Percentiles rank a stretch among this genome's conserved stretches.
These are phyloP conservation scores for Medicago ruthenica DNA, from an alignment of 306 rosid genomes.

Conservation along the genomic window DNA sequence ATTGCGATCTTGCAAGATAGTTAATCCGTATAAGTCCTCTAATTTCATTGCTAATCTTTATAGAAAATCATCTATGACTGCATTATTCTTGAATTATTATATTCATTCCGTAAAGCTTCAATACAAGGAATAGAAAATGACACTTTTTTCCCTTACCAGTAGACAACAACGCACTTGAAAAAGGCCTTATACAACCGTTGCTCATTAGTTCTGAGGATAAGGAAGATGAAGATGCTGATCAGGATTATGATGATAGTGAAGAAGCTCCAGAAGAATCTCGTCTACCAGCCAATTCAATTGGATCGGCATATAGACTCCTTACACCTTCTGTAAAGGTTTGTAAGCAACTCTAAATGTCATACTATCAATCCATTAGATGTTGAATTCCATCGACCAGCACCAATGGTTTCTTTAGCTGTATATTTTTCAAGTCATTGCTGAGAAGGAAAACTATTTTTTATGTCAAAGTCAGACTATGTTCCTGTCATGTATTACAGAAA, in stretches of 20 bases:
- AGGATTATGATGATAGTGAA: slow-evolving; percentile 81
- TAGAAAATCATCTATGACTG: slow-evolving; percentile 7
- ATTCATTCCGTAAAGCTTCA: slow-evolving; percentile 27
- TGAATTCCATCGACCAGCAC: not conserved
- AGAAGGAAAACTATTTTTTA: slow-evolving; percentile 9
- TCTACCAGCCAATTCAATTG: slow-evolving; percentile 73
- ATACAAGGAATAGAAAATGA: slow-evolving; percentile 48
- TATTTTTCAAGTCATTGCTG: not conserved
- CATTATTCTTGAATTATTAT: not conserved
- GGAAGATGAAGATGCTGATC: slow-evolving; percentile 74
- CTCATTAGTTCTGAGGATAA: slow-evolving; percentile 62
- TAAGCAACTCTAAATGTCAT: not conserved
- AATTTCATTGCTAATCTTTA: slow-evolving; percentile 28
- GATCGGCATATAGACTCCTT: slow-evolving; percentile 85
- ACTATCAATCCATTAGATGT: not conserved
- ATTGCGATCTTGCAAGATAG: slow-evolving; percentile 24
- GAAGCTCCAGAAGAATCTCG: slow-evolving; percentile 83
- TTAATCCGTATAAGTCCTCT: slow-evolving; percentile 2
- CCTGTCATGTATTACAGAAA: not conserved
- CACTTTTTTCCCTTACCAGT: slow-evolving; percentile 35
- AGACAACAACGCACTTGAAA: slow-evolving; percentile 64
- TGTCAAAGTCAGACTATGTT: not conserved
- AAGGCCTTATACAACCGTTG: slow-evolving; percentile 78
- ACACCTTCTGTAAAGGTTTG: slow-evolving; percentile 98
- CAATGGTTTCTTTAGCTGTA: too few relatives aligned